phyloP scores from a whole-genome alignment of 768 basidiomycete species.

The Kwoniella botswanensis region DNA sequence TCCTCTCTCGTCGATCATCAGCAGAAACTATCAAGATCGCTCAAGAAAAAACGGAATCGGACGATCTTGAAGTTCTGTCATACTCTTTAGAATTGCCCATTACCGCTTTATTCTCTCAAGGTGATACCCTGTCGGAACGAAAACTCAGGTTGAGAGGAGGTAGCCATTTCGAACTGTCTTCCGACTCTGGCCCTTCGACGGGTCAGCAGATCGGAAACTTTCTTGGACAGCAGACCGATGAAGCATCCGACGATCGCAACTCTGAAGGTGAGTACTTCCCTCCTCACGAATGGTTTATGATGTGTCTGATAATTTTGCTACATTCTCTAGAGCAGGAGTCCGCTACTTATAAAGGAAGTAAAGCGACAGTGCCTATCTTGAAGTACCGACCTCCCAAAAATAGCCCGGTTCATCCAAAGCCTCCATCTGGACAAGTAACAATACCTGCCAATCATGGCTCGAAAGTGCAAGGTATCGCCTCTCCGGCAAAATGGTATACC shows the following conservation, averaged over 20 bases:
- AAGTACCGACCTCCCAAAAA: neutral
- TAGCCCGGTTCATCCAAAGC: neutral
- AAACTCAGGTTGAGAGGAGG: neutral
- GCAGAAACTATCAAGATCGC: too few species aligned
- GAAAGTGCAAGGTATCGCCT: neutral
- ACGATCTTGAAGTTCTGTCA: neutral
- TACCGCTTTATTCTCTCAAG: neutral
- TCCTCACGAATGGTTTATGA: too few species aligned
- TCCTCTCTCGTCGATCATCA: too few species aligned
- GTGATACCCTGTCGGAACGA: neutral
- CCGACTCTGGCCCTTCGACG: neutral
- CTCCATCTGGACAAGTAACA: neutral
- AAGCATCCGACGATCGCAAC: too few species aligned
- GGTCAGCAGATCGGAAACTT: neutral
- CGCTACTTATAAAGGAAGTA: neutral
- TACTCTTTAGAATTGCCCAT: neutral
- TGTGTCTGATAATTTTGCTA: too few species aligned
- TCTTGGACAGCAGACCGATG: neutral
- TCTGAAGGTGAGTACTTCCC: too few species aligned
- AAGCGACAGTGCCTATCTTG: neutral
- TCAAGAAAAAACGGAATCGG: neutral
- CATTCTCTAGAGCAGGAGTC: neutral
- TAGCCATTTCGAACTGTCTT: neutral
- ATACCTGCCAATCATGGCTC: neutral
- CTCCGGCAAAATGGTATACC: neutral